Evolutionary conservation across 345 rosid genomes (phyloP).

Genomic region (Pelargonium nanum): DNA sequence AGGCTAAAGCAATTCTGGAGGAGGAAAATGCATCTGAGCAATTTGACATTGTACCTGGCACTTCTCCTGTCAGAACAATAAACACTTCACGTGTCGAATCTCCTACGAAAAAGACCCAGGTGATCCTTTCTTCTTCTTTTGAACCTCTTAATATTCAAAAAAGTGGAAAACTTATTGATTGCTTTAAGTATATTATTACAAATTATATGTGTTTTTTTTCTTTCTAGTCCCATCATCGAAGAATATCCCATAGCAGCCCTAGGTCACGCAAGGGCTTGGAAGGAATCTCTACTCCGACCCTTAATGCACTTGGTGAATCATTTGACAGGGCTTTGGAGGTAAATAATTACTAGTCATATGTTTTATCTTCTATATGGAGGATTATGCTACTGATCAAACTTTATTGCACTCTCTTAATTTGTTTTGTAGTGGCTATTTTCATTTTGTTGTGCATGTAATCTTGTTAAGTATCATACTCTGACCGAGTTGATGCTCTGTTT

Average conservation of each 20-base stretch:
- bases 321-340: constrained; percentile 90
- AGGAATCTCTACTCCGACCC: constrained; percentile 54
- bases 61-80: constrained; percentile 14
- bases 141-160: no score
- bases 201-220: background rate
- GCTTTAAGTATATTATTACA: background rate
- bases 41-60: constrained; percentile 8
- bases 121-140: constrained; percentile 10
- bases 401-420: no score
- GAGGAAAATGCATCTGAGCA: constrained; percentile 43
- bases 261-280: constrained; percentile 62
- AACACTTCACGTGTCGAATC: constrained; percentile 31
- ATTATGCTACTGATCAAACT: no score
- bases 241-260: constrained; percentile 22
- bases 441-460: no score
- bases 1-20: constrained; percentile 74
- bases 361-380: no score
- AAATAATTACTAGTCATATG: background rate
- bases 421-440: no score
- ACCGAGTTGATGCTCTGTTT: background rate
- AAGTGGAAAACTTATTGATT: background rate
- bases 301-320: constrained; percentile 75
- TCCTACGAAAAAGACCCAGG: constrained; percentile 35
- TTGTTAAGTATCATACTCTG: no score
- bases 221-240: background rate